Base-by-base conservation (phyloP, 1,139 yeast species). In the Diutina neorugosa region DNA sequence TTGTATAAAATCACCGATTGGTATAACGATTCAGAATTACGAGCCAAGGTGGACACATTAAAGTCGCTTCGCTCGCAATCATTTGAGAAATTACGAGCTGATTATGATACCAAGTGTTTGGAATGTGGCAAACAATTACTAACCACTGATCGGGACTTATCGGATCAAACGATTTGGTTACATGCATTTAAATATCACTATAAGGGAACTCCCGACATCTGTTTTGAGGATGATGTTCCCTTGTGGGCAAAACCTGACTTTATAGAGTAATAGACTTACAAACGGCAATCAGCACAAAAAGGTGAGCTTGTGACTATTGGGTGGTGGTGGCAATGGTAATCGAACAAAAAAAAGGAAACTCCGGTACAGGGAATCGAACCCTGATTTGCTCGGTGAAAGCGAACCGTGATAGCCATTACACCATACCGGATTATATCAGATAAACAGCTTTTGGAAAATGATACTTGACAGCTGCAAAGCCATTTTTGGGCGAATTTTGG, bases 321-420 rank as follows among this genome's bases (percentile, higher is more conserved):
- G n/a, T n/a, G n/a, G n/a, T n/a, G n/a, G n/a, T n/a, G n/a, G n/a
- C n/a, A n/a, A n/a, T n/a, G n/a, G n/a, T n/a, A n/a, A n/a, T n/a
- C n/a, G n/a, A n/a, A 31, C 12, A 12, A 7, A 11, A 11, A 9
- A 31, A 31, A 31, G n/a, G 2, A 31, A 55, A 60, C 82, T 77
- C 81, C 81, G 80, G 77, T 80, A 77, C 82, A 80, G 82, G 82
- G 82, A 77, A 77, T 77, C 74, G 82, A 77, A 77, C 82, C 82
- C 82, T 80, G 82, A 81, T 77, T 81, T 73, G 74, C 81, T 81
- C 73, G 77, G 81, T 76, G 77, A 70, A 74, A 70, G 70, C 69
- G 74, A 74, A 73, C 63, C 65, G 69, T 70, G 70, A 74, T 69
- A 69, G 73, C 74, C 74, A 69, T 73, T 70, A 70, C 69, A 70